Conservation (phyloP, 305 asterid genomes). For the Petunia hybrid region DNA sequence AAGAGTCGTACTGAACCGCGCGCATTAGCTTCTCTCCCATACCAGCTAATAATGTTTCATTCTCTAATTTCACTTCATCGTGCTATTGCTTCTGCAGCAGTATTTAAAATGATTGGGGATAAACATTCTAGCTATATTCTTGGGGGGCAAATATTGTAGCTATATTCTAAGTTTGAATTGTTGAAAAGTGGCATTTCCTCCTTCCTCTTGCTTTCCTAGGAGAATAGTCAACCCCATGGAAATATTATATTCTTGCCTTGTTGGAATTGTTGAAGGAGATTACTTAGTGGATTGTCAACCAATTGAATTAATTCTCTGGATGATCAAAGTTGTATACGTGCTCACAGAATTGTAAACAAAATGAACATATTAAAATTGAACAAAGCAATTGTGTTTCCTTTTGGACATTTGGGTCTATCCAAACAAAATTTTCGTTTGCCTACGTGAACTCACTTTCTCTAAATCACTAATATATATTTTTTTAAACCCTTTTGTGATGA, state of each 20-base stretch:
- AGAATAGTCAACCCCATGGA: not conserved
- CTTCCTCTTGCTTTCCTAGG: not conserved
- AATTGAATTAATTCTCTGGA: too few species aligned
- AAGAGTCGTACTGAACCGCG: slow-evolving; percentile 51
- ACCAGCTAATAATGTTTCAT: not conserved
- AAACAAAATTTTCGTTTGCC: not conserved
- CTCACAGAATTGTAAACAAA: not conserved
- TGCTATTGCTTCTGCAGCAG: not conserved
- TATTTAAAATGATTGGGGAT: slow-evolving; percentile 16
- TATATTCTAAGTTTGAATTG: not conserved
- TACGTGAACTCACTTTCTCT: too few species aligned
- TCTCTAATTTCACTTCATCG: not conserved
- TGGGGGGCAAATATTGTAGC: too few species aligned
- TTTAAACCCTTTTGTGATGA: too few species aligned
- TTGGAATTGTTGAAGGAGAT: not conserved
- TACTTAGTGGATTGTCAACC: too few species aligned
- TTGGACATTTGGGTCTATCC: not conserved
- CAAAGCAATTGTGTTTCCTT: not conserved
- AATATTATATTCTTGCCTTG: not conserved
- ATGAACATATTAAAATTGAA: not conserved
- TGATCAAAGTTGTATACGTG: too few species aligned
- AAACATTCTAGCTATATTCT: not conserved
- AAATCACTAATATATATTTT: too few species aligned
- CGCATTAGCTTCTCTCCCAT: slow-evolving; percentile 63
- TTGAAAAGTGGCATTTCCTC: slow-evolving; percentile 1